Conservation (phyloP, 2,329 filamentous ascomycete species). For the Ophioceras dolichostomum region DNA sequence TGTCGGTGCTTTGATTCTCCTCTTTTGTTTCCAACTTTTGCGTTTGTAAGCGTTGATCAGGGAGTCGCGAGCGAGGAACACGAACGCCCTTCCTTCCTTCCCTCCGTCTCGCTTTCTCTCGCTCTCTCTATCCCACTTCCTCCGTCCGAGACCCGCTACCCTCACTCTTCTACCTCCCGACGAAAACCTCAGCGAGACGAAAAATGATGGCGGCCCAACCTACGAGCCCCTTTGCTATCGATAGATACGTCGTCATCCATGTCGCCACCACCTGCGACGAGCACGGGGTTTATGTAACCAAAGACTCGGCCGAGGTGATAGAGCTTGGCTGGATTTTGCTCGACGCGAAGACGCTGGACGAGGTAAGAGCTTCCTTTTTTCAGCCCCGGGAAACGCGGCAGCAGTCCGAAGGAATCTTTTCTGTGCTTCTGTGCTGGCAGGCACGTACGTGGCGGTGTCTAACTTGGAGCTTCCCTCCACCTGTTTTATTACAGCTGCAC, state of each 20-base stretch:
- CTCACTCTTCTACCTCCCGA: background rate
- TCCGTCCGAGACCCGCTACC: no score
- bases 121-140: no score
- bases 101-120: no score
- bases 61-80: no score
- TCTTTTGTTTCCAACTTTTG: no score
- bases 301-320: constrained; percentile 98
- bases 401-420: background rate
- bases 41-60: no score
- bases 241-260: constrained; percentile 96
- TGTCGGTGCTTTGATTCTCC: no score
- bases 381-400: constrained; percentile 2
- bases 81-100: no score
- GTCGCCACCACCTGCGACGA: constrained; percentile 98
- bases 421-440: no score
- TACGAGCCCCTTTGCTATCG: constrained; percentile 57
- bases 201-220: constrained; percentile 32
- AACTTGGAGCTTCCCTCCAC: background rate
- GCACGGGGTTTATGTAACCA: constrained; percentile 97
- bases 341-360: constrained; percentile 81
- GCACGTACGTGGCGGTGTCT: constrained; percentile 6
- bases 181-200: constrained; percentile 4
- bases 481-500: constrained; percentile 62
- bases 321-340: constrained; percentile 97
- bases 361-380: constrained; percentile 49